Conservation (phyloP, 2,329 filamentous ascomycete genomes). For the Calonectria pseudoturangicola region DNA sequence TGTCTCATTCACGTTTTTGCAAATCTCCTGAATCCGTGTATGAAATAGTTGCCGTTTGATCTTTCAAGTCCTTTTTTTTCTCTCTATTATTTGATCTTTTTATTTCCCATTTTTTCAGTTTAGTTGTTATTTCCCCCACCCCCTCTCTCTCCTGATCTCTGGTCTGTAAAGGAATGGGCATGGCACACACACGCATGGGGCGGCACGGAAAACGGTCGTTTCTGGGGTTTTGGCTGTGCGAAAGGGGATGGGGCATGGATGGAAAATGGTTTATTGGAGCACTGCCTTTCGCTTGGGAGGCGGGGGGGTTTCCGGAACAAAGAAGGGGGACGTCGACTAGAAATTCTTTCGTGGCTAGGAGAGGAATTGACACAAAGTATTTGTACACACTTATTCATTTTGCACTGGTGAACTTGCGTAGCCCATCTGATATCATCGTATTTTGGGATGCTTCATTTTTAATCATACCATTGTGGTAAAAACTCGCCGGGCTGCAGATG, state of each 20-base stretch:
- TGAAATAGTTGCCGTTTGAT: constrained; percentile 30
- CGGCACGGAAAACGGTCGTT: constrained; percentile 26
- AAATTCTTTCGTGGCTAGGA: neutral
- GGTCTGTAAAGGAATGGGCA: constrained; percentile 22
- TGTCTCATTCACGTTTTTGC: constrained; percentile 14
- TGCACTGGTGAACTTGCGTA: neutral
- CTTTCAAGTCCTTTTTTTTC: neutral
- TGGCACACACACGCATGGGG: constrained; percentile 22
- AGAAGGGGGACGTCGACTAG: constrained; percentile 15
- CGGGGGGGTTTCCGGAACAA: constrained; percentile 7
- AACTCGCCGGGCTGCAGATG: neutral
- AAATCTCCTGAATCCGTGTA: constrained; percentile 11
- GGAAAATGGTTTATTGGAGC: constrained; percentile 20
- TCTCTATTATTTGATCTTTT: neutral
- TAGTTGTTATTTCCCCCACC: neutral
- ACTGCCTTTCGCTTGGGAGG: constrained; percentile 18
- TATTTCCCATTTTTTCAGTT: neutral
- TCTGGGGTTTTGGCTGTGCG: constrained; percentile 24
- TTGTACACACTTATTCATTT: constrained; percentile 3
- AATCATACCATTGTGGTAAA: neutral
- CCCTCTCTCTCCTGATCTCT: neutral
- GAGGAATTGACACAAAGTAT: constrained; percentile 34
- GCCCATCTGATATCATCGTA: too few species aligned
- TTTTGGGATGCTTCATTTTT: neutral
- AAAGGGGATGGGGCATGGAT: constrained; percentile 16